Evolutionary conservation across 73 alveolate genomes (phyloP), one percentile per base, ranked within the genome.

Genomic region (Diophrys appendiculata): DNA sequence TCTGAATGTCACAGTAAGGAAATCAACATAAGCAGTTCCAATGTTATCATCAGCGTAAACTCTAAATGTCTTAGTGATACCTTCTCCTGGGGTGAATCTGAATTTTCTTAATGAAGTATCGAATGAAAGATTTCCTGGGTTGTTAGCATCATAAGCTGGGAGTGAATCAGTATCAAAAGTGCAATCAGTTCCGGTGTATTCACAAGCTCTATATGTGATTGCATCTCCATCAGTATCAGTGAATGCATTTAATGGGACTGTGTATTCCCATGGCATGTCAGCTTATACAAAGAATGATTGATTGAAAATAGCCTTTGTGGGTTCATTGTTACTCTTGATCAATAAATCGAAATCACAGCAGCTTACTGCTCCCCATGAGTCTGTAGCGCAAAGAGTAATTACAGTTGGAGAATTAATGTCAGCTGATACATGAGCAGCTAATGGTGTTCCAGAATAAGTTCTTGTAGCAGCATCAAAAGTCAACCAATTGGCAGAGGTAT

Each of bases 201-300:
- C 75, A 67, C 52, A 67, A 11, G 71, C 71, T 3, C 54, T 23
- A 24, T 67, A 67, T n/a, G 75, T 67, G 52, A 67, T 67, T 18
- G 75, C 54, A 28, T 67, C 75, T 25, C 75, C 75, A 28, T 67
- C 75, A 3, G 35, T 26, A 3, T 67, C 75, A 23, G 75, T 25
- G 75, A 67, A 67, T 5, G 75, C 29, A 24, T 67, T 24, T 1
- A 3, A 14, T 67, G 75, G 75, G 26, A 28, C 43, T 67, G 25
- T 14, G 31, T 54, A 67, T 8, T 18, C 31, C 35, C 25, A 67
- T 67, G 35, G 30, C 24, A 3, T 5, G 24, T 14, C 24, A 3
- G 54, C 24, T 43, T 43, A 43, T 5, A 43, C 18, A 43, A 43
- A 43, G n/a, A 43, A 11, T 11, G 5, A 5, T 11, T 5, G 60